phyloP scores from a whole-genome alignment of 129 eudicot species.

The Ambrosia artemisiifolia region DNA sequence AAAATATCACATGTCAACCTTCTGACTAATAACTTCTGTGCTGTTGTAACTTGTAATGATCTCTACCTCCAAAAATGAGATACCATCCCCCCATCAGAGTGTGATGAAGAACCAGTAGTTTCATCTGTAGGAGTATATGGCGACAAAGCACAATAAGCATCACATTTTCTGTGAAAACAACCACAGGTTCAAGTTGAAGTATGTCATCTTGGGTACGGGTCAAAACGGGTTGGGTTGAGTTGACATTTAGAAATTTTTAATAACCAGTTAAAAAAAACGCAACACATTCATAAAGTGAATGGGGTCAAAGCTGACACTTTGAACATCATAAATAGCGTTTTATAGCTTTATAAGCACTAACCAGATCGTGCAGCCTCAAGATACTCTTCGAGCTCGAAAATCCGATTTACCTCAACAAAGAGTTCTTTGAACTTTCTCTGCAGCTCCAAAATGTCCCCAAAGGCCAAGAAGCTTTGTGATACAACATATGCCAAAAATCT shows the following conservation, averaged over 20 bases:
- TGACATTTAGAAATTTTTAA: too few relatives aligned
- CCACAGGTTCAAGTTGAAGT: neutral
- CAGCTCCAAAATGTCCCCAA: slow-evolving; percentile 97
- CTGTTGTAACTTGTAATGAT: slow-evolving; percentile 82
- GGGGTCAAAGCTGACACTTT: too few relatives aligned
- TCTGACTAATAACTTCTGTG: slow-evolving; percentile 79
- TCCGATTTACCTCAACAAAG: slow-evolving; percentile 88
- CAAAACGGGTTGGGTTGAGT: too few relatives aligned
- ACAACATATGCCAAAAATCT: slow-evolving; percentile 97
- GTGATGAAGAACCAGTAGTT: slow-evolving; percentile 32
- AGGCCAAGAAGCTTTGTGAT: slow-evolving; percentile 98
- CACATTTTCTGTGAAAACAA: neutral
- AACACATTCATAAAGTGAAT: too few relatives aligned
- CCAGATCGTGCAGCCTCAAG: slow-evolving; percentile 90
- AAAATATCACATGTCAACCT: slow-evolving; percentile 71
- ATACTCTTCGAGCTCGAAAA: slow-evolving; percentile 93
- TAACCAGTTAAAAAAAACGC: too few relatives aligned
- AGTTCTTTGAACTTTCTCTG: slow-evolving; percentile 85
- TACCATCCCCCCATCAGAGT: slow-evolving; percentile 28
- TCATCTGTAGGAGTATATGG: too few relatives aligned
- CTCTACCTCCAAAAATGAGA: slow-evolving; percentile 81
- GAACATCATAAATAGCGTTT: neutral
- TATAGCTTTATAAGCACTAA: slow-evolving; percentile 25
- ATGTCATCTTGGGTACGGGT: neutral
- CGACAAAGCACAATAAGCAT: neutral